Evolutionary conservation across 495 filamentous ascomycete genomes (phyloP), one percentile per base, ranked within the genome.

Genomic region (Penicillium arizonense): DNA sequence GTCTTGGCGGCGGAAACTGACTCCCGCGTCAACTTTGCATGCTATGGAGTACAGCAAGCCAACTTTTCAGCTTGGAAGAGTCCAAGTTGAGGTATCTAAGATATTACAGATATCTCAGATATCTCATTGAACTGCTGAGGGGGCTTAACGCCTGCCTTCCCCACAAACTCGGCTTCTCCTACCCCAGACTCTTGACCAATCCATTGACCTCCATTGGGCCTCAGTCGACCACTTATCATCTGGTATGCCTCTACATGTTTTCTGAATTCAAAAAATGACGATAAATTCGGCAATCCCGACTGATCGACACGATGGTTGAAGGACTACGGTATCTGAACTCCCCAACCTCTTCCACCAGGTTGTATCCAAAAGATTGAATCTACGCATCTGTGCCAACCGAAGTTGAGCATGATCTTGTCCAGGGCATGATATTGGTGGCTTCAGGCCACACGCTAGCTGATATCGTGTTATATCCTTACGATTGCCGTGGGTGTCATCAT

Each of bases 381-480:
- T 28, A 3, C 9, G 24, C 7, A 30, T 8, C 28, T 9, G 8
- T 26, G 7, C 24, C 28, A 30, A 5, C 2, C 28, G 8, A 30
- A 7, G 9, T 9, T 9, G 9, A 30, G 28, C 28, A 30, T 7
- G 28, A 30, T 30, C 2, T 9, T 30, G 9, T 30, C 28, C 28
- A 0, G 28, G 28, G 7, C 28, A 7, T 30, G 28, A 30, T 9
- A 30, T 9, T 30, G 28, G 28, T 30, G 28, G 28, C 28, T 30
- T 30, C 28, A 30, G 18, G 1, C 18, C 18, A 30, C 28, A 7
- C 28, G 7, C 28, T 30, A 30, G 9, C 7, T 30, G 28, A 18
- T 18, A 18, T 26, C 28, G 64, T 70, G 64, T 16, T 64, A 63
- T 48, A 65, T 67, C 16, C 45, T 67, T 4, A 56, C 67, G 2